Conservation (phyloP, 257 asterid species). For the Solanum bukasovii region DNA sequence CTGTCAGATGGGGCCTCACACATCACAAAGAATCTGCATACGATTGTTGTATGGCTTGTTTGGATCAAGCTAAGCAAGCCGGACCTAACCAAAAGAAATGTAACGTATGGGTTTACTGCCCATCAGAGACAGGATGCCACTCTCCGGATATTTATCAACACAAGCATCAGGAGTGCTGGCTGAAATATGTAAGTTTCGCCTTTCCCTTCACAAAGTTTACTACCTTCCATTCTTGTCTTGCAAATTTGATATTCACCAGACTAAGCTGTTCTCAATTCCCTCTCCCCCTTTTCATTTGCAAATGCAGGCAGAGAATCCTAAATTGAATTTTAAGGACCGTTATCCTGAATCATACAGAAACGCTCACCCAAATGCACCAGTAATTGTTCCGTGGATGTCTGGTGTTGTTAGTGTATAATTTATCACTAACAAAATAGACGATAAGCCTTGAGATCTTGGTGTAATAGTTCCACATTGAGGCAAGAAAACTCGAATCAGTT, state of each 20-base stretch:
- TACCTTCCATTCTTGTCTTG: background rate
- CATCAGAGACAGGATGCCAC: slow-evolving; percentile 69
- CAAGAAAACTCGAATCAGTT: background rate
- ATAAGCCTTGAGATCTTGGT: background rate
- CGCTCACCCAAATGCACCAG: slow-evolving; percentile 68
- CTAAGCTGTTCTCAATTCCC: background rate
- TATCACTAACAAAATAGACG: background rate
- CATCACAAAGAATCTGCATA: slow-evolving; percentile 90
- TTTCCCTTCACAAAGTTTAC: background rate
- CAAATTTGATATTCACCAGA: background rate
- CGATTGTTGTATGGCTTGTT: slow-evolving; percentile 90
- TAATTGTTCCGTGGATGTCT: slow-evolving; percentile 78
- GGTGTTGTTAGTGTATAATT: slow-evolving; percentile 44
- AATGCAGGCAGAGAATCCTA: slow-evolving; percentile 73
- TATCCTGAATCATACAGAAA: slow-evolving; percentile 69
- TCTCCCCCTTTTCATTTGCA: background rate
- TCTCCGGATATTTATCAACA: slow-evolving; percentile 89
- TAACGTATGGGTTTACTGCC: slow-evolving; percentile 92
- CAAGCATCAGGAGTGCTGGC: slow-evolving; percentile 89
- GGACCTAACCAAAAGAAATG: slow-evolving; percentile 52
- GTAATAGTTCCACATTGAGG: background rate
- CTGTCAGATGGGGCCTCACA: slow-evolving; percentile 90
- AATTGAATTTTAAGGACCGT: slow-evolving; percentile 49
- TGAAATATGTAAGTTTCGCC: slow-evolving; percentile 57
- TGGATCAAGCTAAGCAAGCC: slow-evolving; percentile 69